phyloP scores from a whole-genome alignment of 1,139 yeast species.

The Magnusiomyces tetraspermus region DNA sequence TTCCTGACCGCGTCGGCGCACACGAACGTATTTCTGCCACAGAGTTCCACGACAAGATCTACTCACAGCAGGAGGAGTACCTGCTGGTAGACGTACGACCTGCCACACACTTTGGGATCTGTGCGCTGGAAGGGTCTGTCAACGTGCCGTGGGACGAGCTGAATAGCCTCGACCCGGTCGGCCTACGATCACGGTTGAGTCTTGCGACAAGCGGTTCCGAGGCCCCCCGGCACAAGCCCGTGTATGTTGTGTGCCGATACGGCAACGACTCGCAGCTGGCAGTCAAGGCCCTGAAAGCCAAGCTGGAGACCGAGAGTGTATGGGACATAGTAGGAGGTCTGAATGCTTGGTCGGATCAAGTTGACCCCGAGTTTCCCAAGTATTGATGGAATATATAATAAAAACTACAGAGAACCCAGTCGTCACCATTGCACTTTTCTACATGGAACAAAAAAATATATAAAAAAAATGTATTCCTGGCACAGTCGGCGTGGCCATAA shows the following conservation, averaged over 20 bases:
- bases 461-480: too few species aligned
- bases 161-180: neutral
- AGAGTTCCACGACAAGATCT: conserved; percentile 29
- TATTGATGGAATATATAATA: too few species aligned
- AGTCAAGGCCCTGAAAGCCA: conserved; percentile 44
- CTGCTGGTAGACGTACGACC: conserved; percentile 75
- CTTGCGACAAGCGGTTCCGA: too few species aligned
- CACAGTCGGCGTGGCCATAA: too few species aligned
- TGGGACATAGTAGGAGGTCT: conserved; percentile 73
- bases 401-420: too few species aligned
- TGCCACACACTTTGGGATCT: conserved; percentile 59
- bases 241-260: conserved; percentile 60
- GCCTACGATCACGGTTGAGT: conserved; percentile 2
- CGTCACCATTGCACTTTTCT: too few species aligned
- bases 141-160: conserved; percentile 43
- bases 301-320: conserved; percentile 42
- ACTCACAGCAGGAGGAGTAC: conserved; percentile 19
- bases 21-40: conserved; percentile 44
- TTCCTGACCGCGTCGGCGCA: conserved; percentile 25
- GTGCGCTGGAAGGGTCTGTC: conserved; percentile 48
- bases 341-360: conserved; percentile 52
- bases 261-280: conserved; percentile 92
- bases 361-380: conserved; percentile 57
- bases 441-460: too few species aligned
- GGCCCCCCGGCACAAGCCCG: too few species aligned